A percentile compares a stretch with the other conserved stretches of the same genome.
Evolutionary conservation across 768 basidiomycete genomes (phyloP).

Genomic region (Tricholoma sp.): DNA sequence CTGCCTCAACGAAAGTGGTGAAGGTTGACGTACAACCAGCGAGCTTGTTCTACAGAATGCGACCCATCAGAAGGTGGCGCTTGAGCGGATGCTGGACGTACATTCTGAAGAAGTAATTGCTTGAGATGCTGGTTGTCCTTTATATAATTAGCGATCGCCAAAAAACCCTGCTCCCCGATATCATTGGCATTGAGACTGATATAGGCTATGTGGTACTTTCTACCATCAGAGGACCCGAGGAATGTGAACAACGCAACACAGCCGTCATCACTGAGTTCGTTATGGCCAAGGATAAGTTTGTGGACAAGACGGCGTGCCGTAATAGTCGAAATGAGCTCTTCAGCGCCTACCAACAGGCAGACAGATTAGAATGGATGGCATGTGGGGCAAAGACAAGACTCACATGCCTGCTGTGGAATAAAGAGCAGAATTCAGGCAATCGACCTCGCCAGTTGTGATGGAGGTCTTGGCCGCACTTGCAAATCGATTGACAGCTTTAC

Average conservation of each 20-base stretch:
- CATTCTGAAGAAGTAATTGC: slow-evolving; percentile 53
- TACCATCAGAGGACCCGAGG: slow-evolving; percentile 43
- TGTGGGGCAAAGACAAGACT: neutral
- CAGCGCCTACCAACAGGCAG: slow-evolving; percentile 35
- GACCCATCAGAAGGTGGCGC: neutral
- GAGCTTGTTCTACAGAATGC: slow-evolving; percentile 17
- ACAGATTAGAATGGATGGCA: neutral
- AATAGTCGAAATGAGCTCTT: slow-evolving; percentile 43
- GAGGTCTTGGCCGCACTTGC: slow-evolving; percentile 3
- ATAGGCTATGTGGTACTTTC: slow-evolving; percentile 41
- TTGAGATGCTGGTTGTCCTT: slow-evolving; percentile 39
- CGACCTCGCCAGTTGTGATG: slow-evolving; percentile 13
- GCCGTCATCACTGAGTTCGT: slow-evolving; percentile 53
- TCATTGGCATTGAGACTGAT: slow-evolving; percentile 54
- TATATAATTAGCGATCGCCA: slow-evolving; percentile 49
- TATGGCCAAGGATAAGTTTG: slow-evolving; percentile 51
- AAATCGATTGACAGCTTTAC: neutral
- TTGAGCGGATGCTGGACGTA: slow-evolving; percentile 16
- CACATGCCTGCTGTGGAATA: slow-evolving; percentile 20
- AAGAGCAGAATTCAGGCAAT: slow-evolving; percentile 24
- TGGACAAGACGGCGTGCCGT: slow-evolving; percentile 41
- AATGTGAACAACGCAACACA: slow-evolving; percentile 50
- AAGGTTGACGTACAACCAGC: slow-evolving; percentile 31
- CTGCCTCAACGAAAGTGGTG: slow-evolving; percentile 36
- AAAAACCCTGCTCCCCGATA: slow-evolving; percentile 51